Conservation (phyloP, 139 green algal genomes). For the Chlamydomonas sp. region DNA sequence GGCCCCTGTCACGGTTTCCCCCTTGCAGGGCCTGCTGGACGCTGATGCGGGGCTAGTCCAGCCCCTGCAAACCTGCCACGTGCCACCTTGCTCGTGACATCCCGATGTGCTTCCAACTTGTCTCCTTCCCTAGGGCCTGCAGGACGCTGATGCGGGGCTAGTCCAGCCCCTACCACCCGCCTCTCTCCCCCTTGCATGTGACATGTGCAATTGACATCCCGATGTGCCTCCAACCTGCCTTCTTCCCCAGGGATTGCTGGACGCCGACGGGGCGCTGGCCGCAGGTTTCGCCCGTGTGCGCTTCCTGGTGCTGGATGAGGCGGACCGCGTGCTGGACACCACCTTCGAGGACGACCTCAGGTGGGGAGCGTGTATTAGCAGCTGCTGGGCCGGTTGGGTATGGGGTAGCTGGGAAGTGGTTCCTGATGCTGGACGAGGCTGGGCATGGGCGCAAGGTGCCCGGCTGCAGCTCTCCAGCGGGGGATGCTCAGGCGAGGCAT, state of each 20-base stretch:
- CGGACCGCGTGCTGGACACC: constrained; percentile 91
- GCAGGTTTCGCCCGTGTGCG: constrained; percentile 53
- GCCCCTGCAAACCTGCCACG: neutral
- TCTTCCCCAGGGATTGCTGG: constrained; percentile 57
- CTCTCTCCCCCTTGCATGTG: no score
- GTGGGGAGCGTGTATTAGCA: neutral
- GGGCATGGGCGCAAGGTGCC: neutral
- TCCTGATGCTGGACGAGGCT: neutral
- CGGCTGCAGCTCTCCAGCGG: neutral
- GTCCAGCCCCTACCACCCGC: constrained; percentile 20
- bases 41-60: constrained; percentile 45
- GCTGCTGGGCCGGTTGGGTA: no score
- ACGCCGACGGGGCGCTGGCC: constrained; percentile 36
- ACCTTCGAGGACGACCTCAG: constrained; percentile 84
- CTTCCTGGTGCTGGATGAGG: constrained; percentile 97
- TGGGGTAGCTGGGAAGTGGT: no score
- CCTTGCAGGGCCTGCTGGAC: constrained; percentile 59
- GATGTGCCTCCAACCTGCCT: neutral
- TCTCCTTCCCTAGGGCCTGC: constrained; percentile 46
- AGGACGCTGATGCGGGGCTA: constrained; percentile 48
- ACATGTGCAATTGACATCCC: no score
- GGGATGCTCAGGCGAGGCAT: neutral
- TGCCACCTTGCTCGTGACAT: no score
- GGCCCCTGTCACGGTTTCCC: neutral
- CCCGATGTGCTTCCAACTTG: neutral